Base-by-base conservation (phyloP, 1,284 basidiomycete species). In the Trametes pubescens region DNA sequence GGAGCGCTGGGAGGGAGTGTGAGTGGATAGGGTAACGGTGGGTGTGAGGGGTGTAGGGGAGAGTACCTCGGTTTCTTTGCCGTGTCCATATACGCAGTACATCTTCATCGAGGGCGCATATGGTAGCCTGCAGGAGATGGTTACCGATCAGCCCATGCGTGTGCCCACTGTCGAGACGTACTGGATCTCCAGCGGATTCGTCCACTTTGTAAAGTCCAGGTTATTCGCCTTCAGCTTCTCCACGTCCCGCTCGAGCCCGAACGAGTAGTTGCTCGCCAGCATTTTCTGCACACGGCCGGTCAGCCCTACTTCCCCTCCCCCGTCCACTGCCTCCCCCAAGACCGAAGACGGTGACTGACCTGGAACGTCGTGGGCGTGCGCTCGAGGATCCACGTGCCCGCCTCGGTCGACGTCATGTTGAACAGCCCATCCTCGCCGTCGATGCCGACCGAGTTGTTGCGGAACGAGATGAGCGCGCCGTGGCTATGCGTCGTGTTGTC, bases 41-140 rank as follows among this genome's bases (percentile, higher is more conserved):
- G 4, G 2, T 10, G 13, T 34, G 43, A 4, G 47, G 44, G 13
- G n/a, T 2, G 7, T 14, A 57, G 51, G 55, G 35, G 40, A 35
- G 53, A 40, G n/a, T 51, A 91, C 92, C 85, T 98, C 98, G 0
- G 98, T 99, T 71, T 96, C 92, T 75, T 99, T 99, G 22, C 98
- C 98, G 69, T 95, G 91, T 0, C 97, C 98, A 77, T 99, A 99
- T 10, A 96, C 85, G 71, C 97, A 99, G 77, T 91, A 94, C 24
- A 98, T 89, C 76, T 93, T 96, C 90, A 98, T 93, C 0, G 90
- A 92, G 0, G 96, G 96, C 0, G 97, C 97, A 55, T 90, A 80
- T 0, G 97, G 97, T n/a, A 95, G 80, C 72, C 91, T 93, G 66
- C 24, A 16, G 13, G 4, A 6, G n/a, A n/a, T n/a, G n/a, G 22